Percentiles rank a stretch among this genome's conserved stretches.
phyloP scores from a whole-genome alignment of 1,284 basidiomycete genomes.

The Puccinia novopanici region DNA sequence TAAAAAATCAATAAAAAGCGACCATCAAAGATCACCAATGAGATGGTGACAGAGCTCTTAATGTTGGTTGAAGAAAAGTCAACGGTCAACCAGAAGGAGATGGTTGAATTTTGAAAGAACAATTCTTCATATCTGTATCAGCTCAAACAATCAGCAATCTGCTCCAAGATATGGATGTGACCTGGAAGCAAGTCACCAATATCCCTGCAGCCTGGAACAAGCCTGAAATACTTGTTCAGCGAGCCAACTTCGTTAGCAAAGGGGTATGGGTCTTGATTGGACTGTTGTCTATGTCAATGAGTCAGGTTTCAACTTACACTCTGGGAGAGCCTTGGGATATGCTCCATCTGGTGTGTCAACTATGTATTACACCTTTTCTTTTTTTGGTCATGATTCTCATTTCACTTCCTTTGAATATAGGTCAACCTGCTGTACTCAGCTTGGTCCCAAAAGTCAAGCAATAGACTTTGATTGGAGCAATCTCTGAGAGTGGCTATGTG shows the following conservation, averaged over 20 bases:
- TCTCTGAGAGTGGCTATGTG: not conserved
- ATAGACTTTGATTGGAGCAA: not conserved
- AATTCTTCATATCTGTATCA: not conserved
- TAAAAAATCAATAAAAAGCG: not conserved
- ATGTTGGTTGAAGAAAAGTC: not conserved
- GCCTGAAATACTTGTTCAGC: not conserved
- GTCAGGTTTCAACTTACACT: too few relatives aligned
- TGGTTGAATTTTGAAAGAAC: not conserved
- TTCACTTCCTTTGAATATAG: too few relatives aligned
- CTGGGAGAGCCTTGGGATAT: too few relatives aligned
- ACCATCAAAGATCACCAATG: not conserved
- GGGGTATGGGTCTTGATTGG: conserved; percentile 27
- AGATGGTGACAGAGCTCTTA: conserved; percentile 6
- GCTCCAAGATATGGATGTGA: too few relatives aligned
- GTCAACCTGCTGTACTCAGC: not conserved
- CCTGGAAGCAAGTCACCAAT: too few relatives aligned
- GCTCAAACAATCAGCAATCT: conserved; percentile 21
- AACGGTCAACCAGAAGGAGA: not conserved
- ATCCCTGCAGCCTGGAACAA: too few relatives aligned
- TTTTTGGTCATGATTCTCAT: not conserved
- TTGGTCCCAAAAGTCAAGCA: conserved; percentile 17
- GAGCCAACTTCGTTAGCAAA: not conserved
- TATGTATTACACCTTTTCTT: not conserved
- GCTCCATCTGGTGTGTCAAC: not conserved
- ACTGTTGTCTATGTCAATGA: too few relatives aligned